Percentiles rank a stretch among this genome's conserved stretches.
Evolutionary conservation across 352 stramenopile genomes (phyloP).

Genomic region (Blastocystis sp.): DNA sequence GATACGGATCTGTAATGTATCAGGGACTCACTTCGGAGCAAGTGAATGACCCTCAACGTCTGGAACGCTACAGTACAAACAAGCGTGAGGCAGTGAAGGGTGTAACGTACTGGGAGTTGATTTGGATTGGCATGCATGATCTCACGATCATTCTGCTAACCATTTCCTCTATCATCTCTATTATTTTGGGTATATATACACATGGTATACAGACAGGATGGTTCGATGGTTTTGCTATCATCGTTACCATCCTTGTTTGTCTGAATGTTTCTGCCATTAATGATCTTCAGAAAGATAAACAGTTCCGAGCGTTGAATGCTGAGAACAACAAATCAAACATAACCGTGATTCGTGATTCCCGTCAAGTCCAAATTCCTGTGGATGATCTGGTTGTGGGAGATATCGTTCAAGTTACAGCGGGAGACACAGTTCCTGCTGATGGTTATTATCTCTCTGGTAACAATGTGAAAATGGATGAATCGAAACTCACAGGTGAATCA

Average conservation of each 20-base stretch:
- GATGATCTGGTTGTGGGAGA: constrained; percentile 64
- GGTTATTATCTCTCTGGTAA: constrained; percentile 80
- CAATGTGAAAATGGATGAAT: constrained; percentile 88
- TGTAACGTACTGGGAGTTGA: constrained; percentile 69
- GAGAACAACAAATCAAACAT: constrained; percentile 71
- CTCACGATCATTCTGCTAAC: constrained; percentile 80
- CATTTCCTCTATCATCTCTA: constrained; percentile 73
- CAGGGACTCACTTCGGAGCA: constrained; percentile 61
- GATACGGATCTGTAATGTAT: background rate
- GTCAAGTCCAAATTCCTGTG: constrained; percentile 21
- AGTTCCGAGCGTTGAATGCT: constrained; percentile 76
- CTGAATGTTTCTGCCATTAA: constrained; percentile 77
- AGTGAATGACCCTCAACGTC: constrained; percentile 59
- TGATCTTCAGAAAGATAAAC: constrained; percentile 81
- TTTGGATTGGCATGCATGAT: constrained; percentile 81
- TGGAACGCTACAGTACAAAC: constrained; percentile 63
- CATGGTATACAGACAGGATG: constrained; percentile 71
- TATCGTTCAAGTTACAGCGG: constrained; percentile 54
- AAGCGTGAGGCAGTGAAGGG: constrained; percentile 24
- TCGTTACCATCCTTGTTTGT: constrained; percentile 78
- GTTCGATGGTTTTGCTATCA: constrained; percentile 80
- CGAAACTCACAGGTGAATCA: constrained; percentile 86
- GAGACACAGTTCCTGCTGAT: constrained; percentile 79
- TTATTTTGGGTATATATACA: constrained; percentile 70
- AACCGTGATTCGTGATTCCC: constrained; percentile 59